Evolutionary conservation across 2,329 filamentous ascomycete species (phyloP).

Genomic region (Sporothrix brunneoviolacea): DNA sequence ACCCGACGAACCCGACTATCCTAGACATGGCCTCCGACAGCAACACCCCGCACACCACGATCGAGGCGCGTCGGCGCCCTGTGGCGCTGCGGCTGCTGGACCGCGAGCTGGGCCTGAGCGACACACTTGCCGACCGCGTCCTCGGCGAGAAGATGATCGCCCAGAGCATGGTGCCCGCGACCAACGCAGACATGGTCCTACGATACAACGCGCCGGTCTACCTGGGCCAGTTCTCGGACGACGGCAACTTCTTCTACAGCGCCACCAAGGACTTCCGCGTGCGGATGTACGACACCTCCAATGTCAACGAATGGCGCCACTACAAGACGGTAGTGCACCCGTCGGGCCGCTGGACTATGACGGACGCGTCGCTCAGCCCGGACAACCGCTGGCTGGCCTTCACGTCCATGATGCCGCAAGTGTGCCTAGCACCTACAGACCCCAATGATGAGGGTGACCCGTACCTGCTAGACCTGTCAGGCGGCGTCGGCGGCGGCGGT

Average conservation of each 20-base stretch:
- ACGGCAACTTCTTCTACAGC: constrained; percentile 95
- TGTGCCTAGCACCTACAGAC: constrained; percentile 82
- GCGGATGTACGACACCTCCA: constrained; percentile 95
- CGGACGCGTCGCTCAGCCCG: constrained; percentile 82
- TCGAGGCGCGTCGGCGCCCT: constrained; percentile 27
- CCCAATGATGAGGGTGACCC: constrained; percentile 75
- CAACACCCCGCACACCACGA: constrained; percentile 16
- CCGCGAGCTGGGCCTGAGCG: constrained; percentile 70
- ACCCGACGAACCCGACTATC: neutral
- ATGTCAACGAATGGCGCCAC: constrained; percentile 90
- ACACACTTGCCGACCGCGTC: constrained; percentile 30
- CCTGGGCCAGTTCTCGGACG: constrained; percentile 92
- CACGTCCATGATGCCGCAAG: constrained; percentile 76
- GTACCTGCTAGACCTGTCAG: constrained; percentile 66
- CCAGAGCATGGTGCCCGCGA: constrained; percentile 69
- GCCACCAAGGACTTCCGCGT: constrained; percentile 90
- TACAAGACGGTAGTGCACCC: constrained; percentile 87
- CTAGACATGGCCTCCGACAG: constrained; percentile 10
- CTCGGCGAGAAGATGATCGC: constrained; percentile 60
- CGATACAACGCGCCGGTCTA: constrained; percentile 84
- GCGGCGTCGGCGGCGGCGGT: constrained; percentile 24
- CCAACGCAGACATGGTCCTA: constrained; percentile 75
- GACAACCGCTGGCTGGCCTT: constrained; percentile 92
- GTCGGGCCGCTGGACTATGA: constrained; percentile 90
- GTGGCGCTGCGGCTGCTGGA: constrained; percentile 69